phyloP scores from a whole-genome alignment of 2,329 filamentous ascomycete genomes.

The Talaromyces sp. region DNA sequence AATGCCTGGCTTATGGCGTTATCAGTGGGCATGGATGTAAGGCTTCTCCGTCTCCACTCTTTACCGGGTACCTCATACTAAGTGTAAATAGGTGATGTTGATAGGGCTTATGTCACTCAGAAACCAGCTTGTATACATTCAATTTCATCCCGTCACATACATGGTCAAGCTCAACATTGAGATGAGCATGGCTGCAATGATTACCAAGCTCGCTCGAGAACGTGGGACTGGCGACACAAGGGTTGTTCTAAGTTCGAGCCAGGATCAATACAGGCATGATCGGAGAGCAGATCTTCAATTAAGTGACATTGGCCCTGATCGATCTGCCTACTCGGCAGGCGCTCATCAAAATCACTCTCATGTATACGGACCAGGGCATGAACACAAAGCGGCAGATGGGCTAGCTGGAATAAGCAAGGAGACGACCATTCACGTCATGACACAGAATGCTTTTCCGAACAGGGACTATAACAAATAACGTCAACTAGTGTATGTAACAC shows the following conservation, averaged over 20 bases:
- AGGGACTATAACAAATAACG: not conserved
- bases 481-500: not conserved
- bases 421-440: not conserved
- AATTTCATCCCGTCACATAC: constrained; percentile 7
- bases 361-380: not conserved
- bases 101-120: constrained; percentile 15
- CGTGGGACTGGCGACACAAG: not conserved
- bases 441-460: not conserved
- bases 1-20: not conserved
- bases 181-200: constrained; percentile 3
- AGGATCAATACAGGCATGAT: not conserved
- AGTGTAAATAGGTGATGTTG: constrained; percentile 9
- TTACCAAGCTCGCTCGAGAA: not conserved
- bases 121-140: constrained; percentile 14
- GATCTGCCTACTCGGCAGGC: not conserved
- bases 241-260: constrained; percentile 1
- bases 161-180: constrained; percentile 9
- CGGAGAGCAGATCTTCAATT: not conserved
- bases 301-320: not conserved
- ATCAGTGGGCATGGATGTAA: not conserved
- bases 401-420: not conserved
- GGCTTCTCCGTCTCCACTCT: not conserved
- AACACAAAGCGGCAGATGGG: not conserved
- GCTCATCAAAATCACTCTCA: not conserved
- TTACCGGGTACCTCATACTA: constrained; percentile 11